Conservation (phyloP, 192 early-diverging fungal genomes). For the Backusella westeae region DNA sequence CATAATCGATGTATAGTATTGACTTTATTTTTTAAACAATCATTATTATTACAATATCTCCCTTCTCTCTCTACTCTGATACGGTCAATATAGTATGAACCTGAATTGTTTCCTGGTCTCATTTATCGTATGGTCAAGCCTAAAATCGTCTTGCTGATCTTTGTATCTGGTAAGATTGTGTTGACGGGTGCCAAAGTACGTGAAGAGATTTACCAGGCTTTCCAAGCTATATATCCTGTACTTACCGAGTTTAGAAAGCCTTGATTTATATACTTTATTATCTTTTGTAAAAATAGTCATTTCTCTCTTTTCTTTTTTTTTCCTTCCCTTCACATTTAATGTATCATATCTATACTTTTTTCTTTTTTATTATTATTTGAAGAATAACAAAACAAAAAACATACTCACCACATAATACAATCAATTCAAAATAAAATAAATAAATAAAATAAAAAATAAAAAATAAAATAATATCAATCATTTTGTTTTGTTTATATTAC, state of each 20-base stretch:
- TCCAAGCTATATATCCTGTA: constrained; percentile 98
- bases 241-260: constrained; percentile 84
- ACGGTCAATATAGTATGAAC: constrained; percentile 78
- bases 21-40: constrained; percentile 4
- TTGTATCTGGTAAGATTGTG: constrained; percentile 99
- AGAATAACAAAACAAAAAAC: background rate
- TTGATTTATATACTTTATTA: constrained; percentile 29
- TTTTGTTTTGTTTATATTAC: background rate
- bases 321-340: background rate
- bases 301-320: background rate
- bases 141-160: constrained; percentile 98
- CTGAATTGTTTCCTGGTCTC: constrained; percentile 98
- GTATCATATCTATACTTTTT: background rate
- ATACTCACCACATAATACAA: background rate
- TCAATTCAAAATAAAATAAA: background rate
- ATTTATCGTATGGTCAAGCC: constrained; percentile 99
- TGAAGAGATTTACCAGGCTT: constrained; percentile 98
- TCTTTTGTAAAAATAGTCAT: constrained; percentile 12
- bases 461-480: background rate
- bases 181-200: constrained; percentile 98
- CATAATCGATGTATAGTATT: background rate
- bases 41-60: background rate
- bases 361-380: background rate
- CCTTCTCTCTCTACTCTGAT: background rate
- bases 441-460: background rate